These are phyloP conservation scores for Podaxis sp. DNA, from an alignment of 768 basidiomycete genomes.

Conservation along the genomic window DNA sequence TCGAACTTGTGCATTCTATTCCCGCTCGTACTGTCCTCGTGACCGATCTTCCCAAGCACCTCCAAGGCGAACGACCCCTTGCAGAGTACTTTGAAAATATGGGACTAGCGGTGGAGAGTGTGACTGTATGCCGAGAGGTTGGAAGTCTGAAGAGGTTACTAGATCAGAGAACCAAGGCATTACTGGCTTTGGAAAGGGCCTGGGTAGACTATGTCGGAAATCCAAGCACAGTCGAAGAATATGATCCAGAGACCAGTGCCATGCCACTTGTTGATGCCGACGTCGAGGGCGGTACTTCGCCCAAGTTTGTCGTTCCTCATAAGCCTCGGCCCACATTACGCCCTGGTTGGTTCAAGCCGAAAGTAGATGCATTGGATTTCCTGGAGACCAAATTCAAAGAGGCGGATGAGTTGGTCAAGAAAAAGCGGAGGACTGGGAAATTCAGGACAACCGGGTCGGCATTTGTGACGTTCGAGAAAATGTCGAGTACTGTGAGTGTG, in stretches of 20 bases:
- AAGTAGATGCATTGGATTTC: slow-evolving; percentile 88
- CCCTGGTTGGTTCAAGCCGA: slow-evolving; percentile 68
- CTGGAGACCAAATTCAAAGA: slow-evolving; percentile 77
- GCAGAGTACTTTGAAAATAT: slow-evolving; percentile 95
- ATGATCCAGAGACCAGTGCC: slow-evolving; percentile 67
- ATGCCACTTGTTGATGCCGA: slow-evolving; percentile 49
- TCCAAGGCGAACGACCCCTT: slow-evolving; percentile 80
- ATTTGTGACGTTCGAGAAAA: slow-evolving; percentile 96
- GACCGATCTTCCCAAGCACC: slow-evolving; percentile 77
- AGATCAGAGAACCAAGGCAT: slow-evolving; percentile 75
- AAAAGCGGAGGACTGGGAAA: slow-evolving; percentile 64
- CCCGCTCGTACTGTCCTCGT: slow-evolving; percentile 92
- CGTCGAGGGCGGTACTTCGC: slow-evolving; percentile 49
- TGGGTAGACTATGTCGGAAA: slow-evolving; percentile 96
- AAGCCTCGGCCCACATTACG: slow-evolving; percentile 74
- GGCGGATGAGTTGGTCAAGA: slow-evolving; percentile 81
- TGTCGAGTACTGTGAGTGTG: slow-evolving; percentile 79
- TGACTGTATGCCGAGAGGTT: slow-evolving; percentile 84
- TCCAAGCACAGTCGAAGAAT: slow-evolving; percentile 81
- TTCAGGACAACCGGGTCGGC: slow-evolving; percentile 83
- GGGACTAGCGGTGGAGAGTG: slow-evolving; percentile 86
- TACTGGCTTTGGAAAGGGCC: slow-evolving; percentile 75
- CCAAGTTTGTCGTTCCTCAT: slow-evolving; percentile 68
- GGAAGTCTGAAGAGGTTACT: slow-evolving; percentile 68
- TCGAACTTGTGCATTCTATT: slow-evolving; percentile 94